Evolutionary conservation across 805 yeast genomes (phyloP), one percentile per base, ranked within the genome.

Genomic region (Starmerella vaccinii): DNA sequence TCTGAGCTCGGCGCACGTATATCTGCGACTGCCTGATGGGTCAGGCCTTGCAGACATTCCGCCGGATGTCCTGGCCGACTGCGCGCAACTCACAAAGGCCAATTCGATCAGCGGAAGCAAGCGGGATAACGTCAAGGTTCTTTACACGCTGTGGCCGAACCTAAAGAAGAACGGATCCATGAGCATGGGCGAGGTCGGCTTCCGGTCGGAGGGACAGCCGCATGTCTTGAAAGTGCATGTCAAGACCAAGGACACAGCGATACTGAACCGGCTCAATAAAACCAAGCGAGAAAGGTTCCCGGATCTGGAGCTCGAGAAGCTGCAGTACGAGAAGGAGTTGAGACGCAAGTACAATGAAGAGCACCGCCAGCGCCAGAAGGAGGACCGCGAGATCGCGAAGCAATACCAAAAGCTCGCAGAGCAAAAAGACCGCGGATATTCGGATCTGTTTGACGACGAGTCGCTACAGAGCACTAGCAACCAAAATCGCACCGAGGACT

Each of bases 1-100:
- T 56, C 70, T 78, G 44, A 80, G 87, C 4, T 80, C 87, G 40
- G 92, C 89, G 0, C 95, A 85, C 62, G 73, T 85, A 9, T 85
- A 85, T 59, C 67, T 83, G 24, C 74, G 85, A 50, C 64, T 81
- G 19, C 68, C 72, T 2, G 76, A 72, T 21, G 80, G 75, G 2
- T 69, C 43, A 58, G 43, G 53, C 5, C 66, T 76, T 63, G 75
- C 71, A 4, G 68, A 67, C 23, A 75, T 83, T 16, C 82, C 82
- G 1, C 68, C 70, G 15, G 72, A 66, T 2, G 68, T 82, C 0
- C 61, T 84, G 10, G 65, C 62, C n/a, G 81, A 76, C 54, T 75
- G 81, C 43, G 81, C 82, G 1, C 94, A 84, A 59, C 68, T 85
- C 50, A 81, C 90, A 26, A 52, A 52, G 63, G 82, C 85, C 10